Base-by-base conservation (phyloP, 805 yeast genomes). In the Helenozyma rhizophorensis region DNA sequence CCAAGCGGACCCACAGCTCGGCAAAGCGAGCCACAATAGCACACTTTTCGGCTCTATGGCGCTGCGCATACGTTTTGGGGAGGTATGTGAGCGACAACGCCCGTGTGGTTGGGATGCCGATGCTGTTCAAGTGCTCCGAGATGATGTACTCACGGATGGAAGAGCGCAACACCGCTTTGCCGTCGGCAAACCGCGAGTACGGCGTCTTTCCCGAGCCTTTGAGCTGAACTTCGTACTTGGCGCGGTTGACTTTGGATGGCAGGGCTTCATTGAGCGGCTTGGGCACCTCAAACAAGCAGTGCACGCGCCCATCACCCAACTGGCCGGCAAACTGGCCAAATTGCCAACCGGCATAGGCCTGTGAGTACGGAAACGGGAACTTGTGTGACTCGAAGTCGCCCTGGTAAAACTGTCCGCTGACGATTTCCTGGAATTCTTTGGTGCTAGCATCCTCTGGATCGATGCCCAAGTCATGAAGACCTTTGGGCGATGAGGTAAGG, bases 281-380 rank as follows among this genome's bases (percentile, higher is more conserved):
- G 5, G 70, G 67, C 0, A 82, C 59, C 43, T 84, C 90, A 60
- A 90, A 89, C 27, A 90, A 60, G 49, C 83, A 86, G 6, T 80
- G 73, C 2, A 87, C 96, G 39, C 98, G 65, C 1, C 98, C 98
- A 56, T 90, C 98, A 6, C 98, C 98, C 40, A 90, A 63, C 56
- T 93, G 98, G 2, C 97, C 97, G 0, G 97, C 97, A 76, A 90
- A 90, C 43, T 76, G 77, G 3, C 98, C 97, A 65, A 93, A 90
- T 53, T 90, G 98, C 70, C 82, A 87, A 1, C 98, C 98, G 2
- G 97, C 96, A 57, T 90, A 90, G 0, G 90, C 85, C 56, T 83
- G 89, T 9, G 96, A 76, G 58, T 83, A 90, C 0, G 98, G 97
- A 45, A 76, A 76, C 1, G 83, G 71, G 29, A 46, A 53, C 2